A percentile compares a stretch with the other conserved stretches of the same genome.
Evolutionary conservation across 2,329 filamentous ascomycete genomes (phyloP).

Genomic region (Microdochium paspali): DNA sequence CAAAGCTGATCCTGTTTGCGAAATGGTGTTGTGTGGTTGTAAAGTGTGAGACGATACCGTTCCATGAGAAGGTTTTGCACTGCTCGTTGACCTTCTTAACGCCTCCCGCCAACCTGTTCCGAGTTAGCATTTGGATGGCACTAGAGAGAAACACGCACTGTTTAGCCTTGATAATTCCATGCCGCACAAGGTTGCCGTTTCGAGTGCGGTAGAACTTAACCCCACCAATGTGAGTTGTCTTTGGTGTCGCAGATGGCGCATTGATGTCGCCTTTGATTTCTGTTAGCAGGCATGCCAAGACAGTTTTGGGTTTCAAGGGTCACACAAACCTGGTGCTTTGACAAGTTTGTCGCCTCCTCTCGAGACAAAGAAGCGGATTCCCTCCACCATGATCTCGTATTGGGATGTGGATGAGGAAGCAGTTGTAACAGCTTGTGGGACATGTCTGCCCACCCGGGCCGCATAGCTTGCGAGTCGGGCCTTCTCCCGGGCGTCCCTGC

Average conservation of each 20-base stretch:
- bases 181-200: conserved; percentile 75
- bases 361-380: conserved; percentile 63
- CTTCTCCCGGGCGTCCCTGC: conserved; percentile 46
- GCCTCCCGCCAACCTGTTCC: conserved; percentile 35
- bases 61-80: conserved; percentile 64
- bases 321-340: conserved; percentile 58
- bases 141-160: conserved; percentile 45
- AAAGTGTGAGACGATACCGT: conserved; percentile 49
- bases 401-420: conserved; percentile 21
- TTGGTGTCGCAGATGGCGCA: conserved; percentile 61
- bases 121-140: conserved; percentile 26
- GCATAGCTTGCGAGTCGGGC: conserved; percentile 10
- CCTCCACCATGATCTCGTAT: conserved; percentile 60
- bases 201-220: conserved; percentile 81
- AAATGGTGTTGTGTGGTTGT: conserved; percentile 19
- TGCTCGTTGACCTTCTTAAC: conserved; percentile 62
- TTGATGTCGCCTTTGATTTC: conserved; percentile 44
- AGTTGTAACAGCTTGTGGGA: neutral
- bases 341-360: conserved; percentile 77
- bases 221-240: conserved; percentile 61
- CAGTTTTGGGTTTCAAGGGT: conserved; percentile 2
- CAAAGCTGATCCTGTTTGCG: conserved; percentile 16
- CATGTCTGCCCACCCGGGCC: neutral
- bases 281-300: conserved; percentile 16
- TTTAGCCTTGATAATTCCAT: conserved; percentile 65